Conservation (phyloP, 2,329 filamentous ascomycete species). For the Blastomyces gilchristii region DNA sequence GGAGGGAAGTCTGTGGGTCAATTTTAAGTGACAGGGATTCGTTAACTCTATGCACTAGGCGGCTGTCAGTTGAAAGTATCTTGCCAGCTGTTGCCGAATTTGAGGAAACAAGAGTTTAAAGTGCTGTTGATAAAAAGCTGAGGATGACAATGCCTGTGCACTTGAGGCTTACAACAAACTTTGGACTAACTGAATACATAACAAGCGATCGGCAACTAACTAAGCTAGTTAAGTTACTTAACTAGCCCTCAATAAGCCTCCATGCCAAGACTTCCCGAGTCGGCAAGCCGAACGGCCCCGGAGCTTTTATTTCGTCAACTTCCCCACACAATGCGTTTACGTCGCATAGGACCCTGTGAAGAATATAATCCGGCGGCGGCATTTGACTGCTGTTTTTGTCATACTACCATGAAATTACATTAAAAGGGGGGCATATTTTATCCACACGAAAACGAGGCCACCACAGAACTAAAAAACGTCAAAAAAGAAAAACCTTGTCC, state of each 20-base stretch:
- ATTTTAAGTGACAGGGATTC: no score
- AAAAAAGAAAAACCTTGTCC: no score
- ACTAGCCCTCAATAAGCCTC: not conserved
- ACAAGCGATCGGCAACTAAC: no score
- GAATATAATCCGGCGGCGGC: no score
- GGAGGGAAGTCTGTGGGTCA: no score
- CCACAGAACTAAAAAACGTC: no score
- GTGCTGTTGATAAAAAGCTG: not conserved
- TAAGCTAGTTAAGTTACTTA: no score
- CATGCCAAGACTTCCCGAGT: not conserved
- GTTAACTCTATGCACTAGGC: no score
- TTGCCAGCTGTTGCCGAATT: not conserved
- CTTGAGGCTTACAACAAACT: not conserved
- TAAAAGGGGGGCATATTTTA: not conserved
- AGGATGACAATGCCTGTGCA: no score
- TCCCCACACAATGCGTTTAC: not conserved
- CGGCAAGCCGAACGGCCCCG: not conserved
- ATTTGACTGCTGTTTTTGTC: no score
- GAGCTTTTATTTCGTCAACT: not conserved
- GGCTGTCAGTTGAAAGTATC: no score
- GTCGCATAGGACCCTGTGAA: no score
- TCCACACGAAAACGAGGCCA: not conserved
- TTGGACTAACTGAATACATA: not conserved
- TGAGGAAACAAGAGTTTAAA: not conserved
- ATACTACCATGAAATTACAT: not conserved